phyloP scores from a whole-genome alignment of 345 rosid genomes.

The Raphanus sativus region DNA sequence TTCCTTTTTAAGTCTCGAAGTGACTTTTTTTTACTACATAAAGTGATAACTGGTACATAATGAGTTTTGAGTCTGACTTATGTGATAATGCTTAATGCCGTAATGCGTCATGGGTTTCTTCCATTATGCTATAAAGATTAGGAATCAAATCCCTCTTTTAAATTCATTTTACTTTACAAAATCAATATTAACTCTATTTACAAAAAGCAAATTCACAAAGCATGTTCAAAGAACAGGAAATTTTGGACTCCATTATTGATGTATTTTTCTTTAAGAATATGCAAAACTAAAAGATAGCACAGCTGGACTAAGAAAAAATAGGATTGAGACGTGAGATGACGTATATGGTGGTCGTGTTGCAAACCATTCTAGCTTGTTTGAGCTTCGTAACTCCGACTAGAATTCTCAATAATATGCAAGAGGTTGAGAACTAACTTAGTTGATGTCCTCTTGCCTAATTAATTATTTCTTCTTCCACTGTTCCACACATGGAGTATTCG shows the following conservation, averaged over 20 bases:
- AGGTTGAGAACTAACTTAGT: not conserved
- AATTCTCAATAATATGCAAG: not conserved
- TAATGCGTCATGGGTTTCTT: slow-evolving; percentile 14
- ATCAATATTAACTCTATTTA: not conserved
- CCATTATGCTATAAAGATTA: slow-evolving; percentile 10
- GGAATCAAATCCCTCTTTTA: not conserved
- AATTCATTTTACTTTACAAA: not conserved
- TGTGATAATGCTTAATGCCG: slow-evolving; percentile 2
- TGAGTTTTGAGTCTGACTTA: slow-evolving; percentile 5
- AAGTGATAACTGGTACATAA: not conserved
- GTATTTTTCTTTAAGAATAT: slow-evolving; percentile 3
- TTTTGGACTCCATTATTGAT: not conserved
- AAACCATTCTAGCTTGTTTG: not conserved
- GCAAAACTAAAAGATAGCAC: not conserved
- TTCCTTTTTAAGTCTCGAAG: not conserved
- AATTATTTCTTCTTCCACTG: not conserved
- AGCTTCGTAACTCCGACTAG: not conserved
- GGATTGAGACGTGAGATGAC: not conserved
- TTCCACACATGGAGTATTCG: not conserved
- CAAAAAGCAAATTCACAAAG: not conserved
- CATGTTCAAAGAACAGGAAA: slow-evolving; percentile 14
- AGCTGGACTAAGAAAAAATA: not conserved
- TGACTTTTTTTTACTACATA: not conserved
- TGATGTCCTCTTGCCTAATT: not conserved
- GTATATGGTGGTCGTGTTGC: not conserved